Evolutionary conservation across 208 protist genomes (phyloP), one percentile per base, ranked within the genome.

Genomic region (Lotmaria passim): DNA sequence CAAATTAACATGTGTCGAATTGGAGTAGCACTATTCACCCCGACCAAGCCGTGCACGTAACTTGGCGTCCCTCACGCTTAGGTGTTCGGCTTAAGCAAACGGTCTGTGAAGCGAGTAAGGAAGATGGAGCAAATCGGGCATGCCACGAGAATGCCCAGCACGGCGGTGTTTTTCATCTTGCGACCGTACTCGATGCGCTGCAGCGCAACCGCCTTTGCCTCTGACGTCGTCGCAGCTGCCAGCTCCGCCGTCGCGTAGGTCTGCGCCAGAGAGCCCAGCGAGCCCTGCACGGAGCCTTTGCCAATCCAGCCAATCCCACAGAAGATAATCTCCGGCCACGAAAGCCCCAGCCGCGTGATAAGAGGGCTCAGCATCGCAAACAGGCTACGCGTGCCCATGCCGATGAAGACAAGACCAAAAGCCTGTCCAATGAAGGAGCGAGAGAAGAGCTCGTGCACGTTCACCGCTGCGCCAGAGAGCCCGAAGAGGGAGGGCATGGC

Each of bases 111-210:
- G 34, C 66, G 60, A 1, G 59, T 62, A 14, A 85, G 67, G 23
- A 89, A 79, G 57, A 83, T 89, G 26, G 83, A 85, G 55, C 83
- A 89, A 12, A 89, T 30, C n/a, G 79, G 76, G 36, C 76, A 89
- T 12, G 83, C 79, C 6, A 89, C 67, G n/a, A 89, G 67, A 30
- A 85, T 73, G 21, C 72, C 70, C 14, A 89, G 50, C 8, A 89
- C 65, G 30, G 83, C 79, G 14, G 73, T 79, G 56, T 89, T 89
- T 47, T 85, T 82, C 73, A 89, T 72, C 39, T 78, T 81, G 24
- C 59, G 62, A 28, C 74, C 76, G 50, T 75, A 69, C 39, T 38
- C 62, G 5, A 83, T 38, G 19, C 69, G 73, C 33, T 59, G 39
- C 28, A 63, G 0, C 21, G 73, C 75, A 17, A 53, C 50, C 12